Base-by-base conservation (phyloP, 2,329 filamentous ascomycete genomes). In the Xylariaceae sp. region DNA sequence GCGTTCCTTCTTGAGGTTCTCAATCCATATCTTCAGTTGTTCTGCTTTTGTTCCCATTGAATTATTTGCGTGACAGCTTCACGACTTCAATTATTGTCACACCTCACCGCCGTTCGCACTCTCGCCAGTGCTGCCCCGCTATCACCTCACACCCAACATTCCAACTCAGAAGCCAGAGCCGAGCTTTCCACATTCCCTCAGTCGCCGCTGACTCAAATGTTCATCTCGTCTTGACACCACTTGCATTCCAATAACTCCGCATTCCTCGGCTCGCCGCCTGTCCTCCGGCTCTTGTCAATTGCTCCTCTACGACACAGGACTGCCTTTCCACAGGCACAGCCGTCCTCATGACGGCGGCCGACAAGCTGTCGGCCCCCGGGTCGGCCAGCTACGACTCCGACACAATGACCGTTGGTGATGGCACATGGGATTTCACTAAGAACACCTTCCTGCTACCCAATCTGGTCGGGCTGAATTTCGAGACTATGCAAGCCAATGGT, bases 401-500 rank as follows among this genome's bases (percentile, higher is more conserved):
- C 62, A 88, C 83, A n/a, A 75, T 91, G 76, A 77, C 75, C 48
- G 87, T 92, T 14, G 88, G 88, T 55, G 89, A 92, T 65, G 89
- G 89, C 18, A 92, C 89, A 32, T 94, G 89, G 88, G 86, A 91
- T 62, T 85, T 86, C 49, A 75, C 78, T 51, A 85, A 85, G 65
- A 89, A 91, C 63, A 83, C 80, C 15, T 94, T 92, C 65, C 72
- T 94, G 47, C 71, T 94, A 45, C 89, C 89, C 33, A 90, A 90
- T 62, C 72, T 94, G 41, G 75, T 85, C 60, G 87, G 87, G 9
- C 70, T 89, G 56, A 89, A 90, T 65, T 89, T 89, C 66, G 86
- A 85, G 44, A 91, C 88, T 6, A 91, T 89, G 83, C 83, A 79
- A 65, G 90, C 90, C 71, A 94, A 94, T 78, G 89, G 87, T 89